Evolutionary conservation across 2,329 filamentous ascomycete genomes (phyloP), one percentile per base, ranked within the genome.

Genomic region (Diaporthe citriasiana): DNA sequence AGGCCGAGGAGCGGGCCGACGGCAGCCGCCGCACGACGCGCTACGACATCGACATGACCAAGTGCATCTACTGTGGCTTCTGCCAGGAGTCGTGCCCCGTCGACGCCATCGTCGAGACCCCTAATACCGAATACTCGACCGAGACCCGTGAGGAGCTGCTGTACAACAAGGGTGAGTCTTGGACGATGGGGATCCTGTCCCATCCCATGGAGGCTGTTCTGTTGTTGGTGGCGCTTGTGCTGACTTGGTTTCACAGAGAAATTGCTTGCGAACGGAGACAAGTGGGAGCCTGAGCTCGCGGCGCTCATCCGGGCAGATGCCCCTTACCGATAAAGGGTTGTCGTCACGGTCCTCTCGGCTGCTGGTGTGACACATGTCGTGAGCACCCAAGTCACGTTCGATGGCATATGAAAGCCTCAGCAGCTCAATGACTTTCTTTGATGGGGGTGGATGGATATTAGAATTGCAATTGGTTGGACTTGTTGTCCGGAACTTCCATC

Each of bases 31-130:
- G 97, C 82, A 99, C 97, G 69, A 98, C 96, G 75, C 92, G 96
- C 83, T 99, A 99, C 87, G 97, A 99, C 84, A 98, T 99, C 82
- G 97, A 99, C 87, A 99, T 99, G 97, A 98, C 97, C 82, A 99
- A 99, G 90, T 99, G 97, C 88, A 99, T 99, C 86, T 99, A 98
- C 91, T 98, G 97, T 84, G 97, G 97, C 69, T 97, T 97, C 88
- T 98, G 97, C 91, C 96, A 98, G 88, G 97, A 99, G 89, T 97
- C 94, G 78, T 99, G 97, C 87, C 97, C 97, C 57, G 97, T 99
- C 72, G 97, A 99, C 86, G 97, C 97, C 75, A 99, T 90, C 78
- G 89, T 91, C 72, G 89, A 91, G 84, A 89, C 87, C 65, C 89
- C 89, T 78, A 91, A 91, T 79, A 89, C 89, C 79, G 89, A 91